Evolutionary conservation across 495 filamentous ascomycete genomes (phyloP), one percentile per base, ranked within the genome.

Genomic region (Annulohypoxylon nitens): DNA sequence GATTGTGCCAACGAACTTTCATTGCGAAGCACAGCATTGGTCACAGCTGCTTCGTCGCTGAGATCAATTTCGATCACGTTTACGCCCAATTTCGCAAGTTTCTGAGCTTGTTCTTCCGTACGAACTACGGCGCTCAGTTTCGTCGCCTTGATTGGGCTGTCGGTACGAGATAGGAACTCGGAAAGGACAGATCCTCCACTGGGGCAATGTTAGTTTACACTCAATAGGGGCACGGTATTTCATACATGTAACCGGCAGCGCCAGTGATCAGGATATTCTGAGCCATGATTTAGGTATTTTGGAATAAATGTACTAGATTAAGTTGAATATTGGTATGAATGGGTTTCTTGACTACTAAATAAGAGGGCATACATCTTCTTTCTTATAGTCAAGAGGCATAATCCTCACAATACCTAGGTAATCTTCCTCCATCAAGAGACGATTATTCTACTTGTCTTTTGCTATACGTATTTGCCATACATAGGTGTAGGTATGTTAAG

Each of bases 241-340:
- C 59, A 33, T 48, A 61, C 59, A 61, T 45, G 34, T 61, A 61
- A n/a, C 59, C 59, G 43, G 59, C 59, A 34, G 59, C 59, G 14
- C 59, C 59, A 14, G 59, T 61, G 25, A 61, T 48, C 3, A 61
- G 25, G 25, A 61, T 61, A 18, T 61, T 61, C 7, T 47, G 59
- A 20, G 16, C 26, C 59, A 61, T 61, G 41, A 48, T 48, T 23
- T 30, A 23, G 20, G 20, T 43, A 18, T 6, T 60, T 43, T 12
- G 11, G 4, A 8, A 10, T 8, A 10, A 11, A 26, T 7, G 43
- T 30, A 23, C 10, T 30, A 30, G 9, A n/a, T 5, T 34, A 10
- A 26, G 25, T 54, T 30, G 25, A 8, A 14, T 30, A 18, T 23
- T 20, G 6, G 33, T 61, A 25, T 61, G 10, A 14, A 45, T 43